Conservation (phyloP, 805 yeast species). For the Candida schatavii region DNA sequence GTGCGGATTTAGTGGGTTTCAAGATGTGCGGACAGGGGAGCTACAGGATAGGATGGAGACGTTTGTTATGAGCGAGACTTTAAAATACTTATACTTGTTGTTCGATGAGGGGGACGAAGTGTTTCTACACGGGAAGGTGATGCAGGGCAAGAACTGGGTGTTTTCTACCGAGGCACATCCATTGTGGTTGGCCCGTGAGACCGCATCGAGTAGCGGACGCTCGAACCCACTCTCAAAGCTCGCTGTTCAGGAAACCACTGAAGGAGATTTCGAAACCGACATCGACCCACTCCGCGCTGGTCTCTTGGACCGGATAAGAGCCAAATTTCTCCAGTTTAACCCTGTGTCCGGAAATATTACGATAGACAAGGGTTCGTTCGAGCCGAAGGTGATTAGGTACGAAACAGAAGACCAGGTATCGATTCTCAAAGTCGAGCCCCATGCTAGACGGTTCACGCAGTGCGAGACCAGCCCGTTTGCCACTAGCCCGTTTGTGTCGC, state of each 20-base stretch:
- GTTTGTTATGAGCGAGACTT: slow-evolving; percentile 82
- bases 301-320: slow-evolving; percentile 12
- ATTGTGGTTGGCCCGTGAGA: slow-evolving; percentile 63
- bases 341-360: neutral
- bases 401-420: neutral
- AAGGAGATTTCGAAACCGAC: neutral
- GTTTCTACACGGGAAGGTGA: slow-evolving; percentile 28
- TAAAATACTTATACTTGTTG: slow-evolving; percentile 75
- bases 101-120: slow-evolving; percentile 64
- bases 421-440: slow-evolving; percentile 16
- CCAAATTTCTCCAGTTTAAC: neutral
- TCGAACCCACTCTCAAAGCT: neutral
- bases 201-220: too few relatives aligned
- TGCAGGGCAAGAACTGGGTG: slow-evolving; percentile 46
- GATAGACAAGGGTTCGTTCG: slow-evolving; percentile 1
- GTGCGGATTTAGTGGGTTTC: slow-evolving; percentile 83
- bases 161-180: slow-evolving; percentile 95
- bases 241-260: neutral
- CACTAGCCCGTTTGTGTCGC: slow-evolving; percentile 22
- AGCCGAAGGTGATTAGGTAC: neutral
- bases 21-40: slow-evolving; percentile 60
- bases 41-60: slow-evolving; percentile 86
- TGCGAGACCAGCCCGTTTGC: slow-evolving; percentile 32
- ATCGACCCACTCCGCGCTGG: neutral
- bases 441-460: slow-evolving; percentile 14